These are phyloP conservation scores for Torulaspora delbrueckii DNA, from an alignment of 805 yeast genomes.

Conservation along the genomic window DNA sequence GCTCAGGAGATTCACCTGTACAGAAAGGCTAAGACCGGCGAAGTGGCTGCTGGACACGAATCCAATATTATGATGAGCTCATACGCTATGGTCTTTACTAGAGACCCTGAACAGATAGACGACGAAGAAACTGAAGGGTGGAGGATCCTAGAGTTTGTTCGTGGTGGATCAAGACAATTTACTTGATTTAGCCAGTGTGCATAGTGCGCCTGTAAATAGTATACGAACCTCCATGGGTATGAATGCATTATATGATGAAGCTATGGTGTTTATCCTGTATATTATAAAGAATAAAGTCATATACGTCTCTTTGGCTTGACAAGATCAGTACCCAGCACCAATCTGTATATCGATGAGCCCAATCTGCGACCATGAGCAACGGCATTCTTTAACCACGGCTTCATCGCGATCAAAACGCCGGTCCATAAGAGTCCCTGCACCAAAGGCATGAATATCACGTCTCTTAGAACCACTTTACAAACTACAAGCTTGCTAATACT, in stretches of 20 bases:
- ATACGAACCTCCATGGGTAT: neutral
- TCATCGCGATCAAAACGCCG: constrained; percentile 36
- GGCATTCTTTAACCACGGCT: constrained; percentile 35
- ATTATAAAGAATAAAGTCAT: constrained; percentile 5
- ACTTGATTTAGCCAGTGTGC: constrained; percentile 35
- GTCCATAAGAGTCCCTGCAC: constrained; percentile 49
- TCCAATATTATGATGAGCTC: constrained; percentile 87
- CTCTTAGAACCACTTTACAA: constrained; percentile 45
- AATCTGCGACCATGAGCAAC: constrained; percentile 26
- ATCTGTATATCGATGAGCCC: constrained; percentile 22
- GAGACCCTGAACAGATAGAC: constrained; percentile 87
- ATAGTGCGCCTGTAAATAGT: constrained; percentile 12
- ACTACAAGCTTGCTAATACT: constrained; percentile 41
- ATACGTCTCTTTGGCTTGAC: constrained; percentile 9
- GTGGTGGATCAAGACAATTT: constrained; percentile 88
- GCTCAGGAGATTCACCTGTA: constrained; percentile 93
- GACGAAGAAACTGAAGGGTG: constrained; percentile 93
- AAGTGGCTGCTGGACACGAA: constrained; percentile 92
- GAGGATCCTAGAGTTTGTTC: constrained; percentile 90
- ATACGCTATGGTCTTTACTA: constrained; percentile 94
- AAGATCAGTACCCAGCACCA: constrained; percentile 16
- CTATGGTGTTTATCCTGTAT: constrained; percentile 6
- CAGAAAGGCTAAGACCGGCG: constrained; percentile 87
- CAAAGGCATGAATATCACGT: constrained; percentile 50
- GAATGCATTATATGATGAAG: constrained; percentile 7